Evolutionary conservation across 139 green algal species (phyloP).

Genomic region (Chlorella sp.): DNA sequence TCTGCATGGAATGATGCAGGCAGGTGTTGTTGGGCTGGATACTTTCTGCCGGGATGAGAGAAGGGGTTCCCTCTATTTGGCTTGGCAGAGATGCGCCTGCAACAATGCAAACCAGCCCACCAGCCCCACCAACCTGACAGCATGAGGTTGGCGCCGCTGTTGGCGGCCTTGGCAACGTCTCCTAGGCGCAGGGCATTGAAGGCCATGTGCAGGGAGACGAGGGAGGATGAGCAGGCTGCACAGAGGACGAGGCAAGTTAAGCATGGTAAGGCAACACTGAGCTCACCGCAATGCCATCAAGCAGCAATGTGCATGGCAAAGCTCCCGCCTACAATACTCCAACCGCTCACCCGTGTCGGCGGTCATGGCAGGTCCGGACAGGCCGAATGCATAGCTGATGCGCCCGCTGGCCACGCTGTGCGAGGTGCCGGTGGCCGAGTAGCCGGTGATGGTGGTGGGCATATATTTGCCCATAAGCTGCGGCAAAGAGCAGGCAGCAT

Average conservation of each 20-base stretch:
- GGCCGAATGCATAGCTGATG: conserved; percentile 82
- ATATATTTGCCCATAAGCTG: conserved; percentile 43
- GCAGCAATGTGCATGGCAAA: no score
- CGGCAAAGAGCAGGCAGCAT: background rate
- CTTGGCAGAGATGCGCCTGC: no score
- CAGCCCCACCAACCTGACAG: conserved; percentile 15
- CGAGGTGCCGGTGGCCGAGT: conserved; percentile 51
- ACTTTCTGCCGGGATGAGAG: no score
- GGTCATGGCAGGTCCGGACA: conserved; percentile 72
- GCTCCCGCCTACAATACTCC: no score
- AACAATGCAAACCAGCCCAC: background rate
- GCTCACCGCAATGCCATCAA: no score
- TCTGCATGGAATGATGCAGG: conserved; percentile 19
- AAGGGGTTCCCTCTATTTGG: no score
- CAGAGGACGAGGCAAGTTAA: background rate
- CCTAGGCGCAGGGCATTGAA: conserved; percentile 34
- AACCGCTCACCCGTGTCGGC: conserved; percentile 74
- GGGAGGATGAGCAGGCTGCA: conserved; percentile 82
- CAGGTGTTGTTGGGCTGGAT: no score
- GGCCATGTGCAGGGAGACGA: conserved; percentile 62
- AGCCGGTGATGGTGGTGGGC: conserved; percentile 29
- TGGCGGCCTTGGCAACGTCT: conserved; percentile 16
- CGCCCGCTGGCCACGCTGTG: conserved; percentile 83
- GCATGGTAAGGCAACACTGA: no score
- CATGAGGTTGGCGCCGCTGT: conserved; percentile 57